Percentiles rank a stretch among this genome's conserved stretches.
Conservation (phyloP, 23 red algal genomes). For the Chondrus crispus region DNA sequence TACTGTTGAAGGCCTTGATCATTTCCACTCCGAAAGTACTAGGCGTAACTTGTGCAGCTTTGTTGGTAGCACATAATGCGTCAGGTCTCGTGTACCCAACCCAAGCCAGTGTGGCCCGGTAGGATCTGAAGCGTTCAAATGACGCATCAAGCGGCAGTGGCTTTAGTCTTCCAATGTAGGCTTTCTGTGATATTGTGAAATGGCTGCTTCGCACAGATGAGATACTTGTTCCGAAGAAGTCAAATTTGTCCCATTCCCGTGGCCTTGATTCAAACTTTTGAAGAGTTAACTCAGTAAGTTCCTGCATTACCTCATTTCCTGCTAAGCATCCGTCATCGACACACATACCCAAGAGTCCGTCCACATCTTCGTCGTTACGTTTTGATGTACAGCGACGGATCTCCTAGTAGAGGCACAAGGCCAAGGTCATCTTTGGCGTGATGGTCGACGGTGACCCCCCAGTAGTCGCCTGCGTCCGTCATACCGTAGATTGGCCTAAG, state of each 20-base stretch:
- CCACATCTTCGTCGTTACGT: not conserved
- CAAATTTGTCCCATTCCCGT: not conserved
- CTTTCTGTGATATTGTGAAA: not conserved
- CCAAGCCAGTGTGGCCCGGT: not conserved
- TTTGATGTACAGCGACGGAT: constrained; percentile 7
- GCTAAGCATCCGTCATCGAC: not conserved
- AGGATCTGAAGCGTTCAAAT: not conserved
- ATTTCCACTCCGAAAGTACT: not conserved
- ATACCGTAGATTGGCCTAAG: not conserved
- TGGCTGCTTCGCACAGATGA: not conserved
- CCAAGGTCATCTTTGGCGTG: not conserved
- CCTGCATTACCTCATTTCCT: not conserved
- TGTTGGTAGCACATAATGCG: not conserved
- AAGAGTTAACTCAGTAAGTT: not conserved
- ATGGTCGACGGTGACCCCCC: not conserved
- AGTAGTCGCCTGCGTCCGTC: not conserved
- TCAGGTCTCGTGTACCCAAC: not conserved
- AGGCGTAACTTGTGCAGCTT: not conserved
- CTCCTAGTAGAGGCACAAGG: not conserved
- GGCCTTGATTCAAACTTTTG: not conserved
- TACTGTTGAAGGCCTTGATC: not conserved
- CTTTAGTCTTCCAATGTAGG: not conserved
- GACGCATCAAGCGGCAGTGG: not conserved
- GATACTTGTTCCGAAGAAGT: not conserved
- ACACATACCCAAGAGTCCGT: not conserved